Base-by-base conservation (phyloP, 83 land plant species). In the Picea abies region DNA sequence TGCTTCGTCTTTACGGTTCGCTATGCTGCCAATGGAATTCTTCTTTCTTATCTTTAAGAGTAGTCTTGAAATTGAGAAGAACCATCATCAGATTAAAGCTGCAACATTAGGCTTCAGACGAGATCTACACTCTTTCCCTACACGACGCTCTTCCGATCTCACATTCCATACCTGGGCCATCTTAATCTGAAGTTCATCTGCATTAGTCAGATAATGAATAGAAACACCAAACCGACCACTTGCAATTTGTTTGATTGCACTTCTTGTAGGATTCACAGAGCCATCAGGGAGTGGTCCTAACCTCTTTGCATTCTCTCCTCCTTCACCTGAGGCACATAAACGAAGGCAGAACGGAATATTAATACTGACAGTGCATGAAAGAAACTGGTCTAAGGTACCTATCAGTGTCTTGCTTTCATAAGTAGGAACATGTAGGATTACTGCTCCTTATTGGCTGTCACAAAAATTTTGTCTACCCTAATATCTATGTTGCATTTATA, bases 191-290 rank as follows among this genome's bases (percentile, higher is more conserved):
- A 98, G 87, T 70, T 98, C 99, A 90, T 95, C 97, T 52, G 99
- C 99, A 86, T 98, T 98, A 2, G 99, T 94, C 17, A 98, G 91
- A 72, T 96, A 98, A 79, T 93, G 93, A 80, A 97, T 98, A 10
- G 97, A 92, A 81, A 98, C 99, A n/a, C 99, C 99, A 87, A 98
- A 98, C 84, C 99, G 87, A n/a, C 99, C 99, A 88, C 97, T 94
- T 16, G 99, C 99, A 77, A 98, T 98, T 87, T 98, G 99, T 82
- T 98, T 98, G 47, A 98, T 98, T 52, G 99, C 93, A 89, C 99
- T 98, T 76, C 99, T 89, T 79, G 83, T 90, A 12, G 99, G 99
- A 79, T 98, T 98, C 92, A 62, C 86, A 76, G 96, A 86, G 65
- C 99, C 99, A 88, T 98, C 95, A 15, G 91, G 80, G 77, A 96